phyloP scores from a whole-genome alignment of 352 stramenopile species.

The Phytophthora litchii region DNA sequence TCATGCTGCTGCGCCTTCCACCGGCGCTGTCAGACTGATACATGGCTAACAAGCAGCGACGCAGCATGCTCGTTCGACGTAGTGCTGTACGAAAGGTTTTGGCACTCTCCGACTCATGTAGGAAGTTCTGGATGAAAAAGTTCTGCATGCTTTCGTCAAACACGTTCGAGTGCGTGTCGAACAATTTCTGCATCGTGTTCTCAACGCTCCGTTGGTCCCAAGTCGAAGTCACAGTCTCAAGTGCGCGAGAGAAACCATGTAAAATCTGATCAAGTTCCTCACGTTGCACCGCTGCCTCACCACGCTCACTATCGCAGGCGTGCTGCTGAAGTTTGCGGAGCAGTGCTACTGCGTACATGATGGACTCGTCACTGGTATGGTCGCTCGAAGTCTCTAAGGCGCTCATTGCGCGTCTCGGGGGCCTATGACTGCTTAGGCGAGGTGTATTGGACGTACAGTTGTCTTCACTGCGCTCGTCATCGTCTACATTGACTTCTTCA shows the following conservation, averaged over 20 bases:
- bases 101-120: slow-evolving; percentile 74
- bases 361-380: slow-evolving; percentile 44
- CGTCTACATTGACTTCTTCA: slow-evolving; percentile 19
- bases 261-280: slow-evolving; percentile 68
- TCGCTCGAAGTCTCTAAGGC: slow-evolving; percentile 29
- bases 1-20: slow-evolving; percentile 29
- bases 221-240: slow-evolving; percentile 50
- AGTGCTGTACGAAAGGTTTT: slow-evolving; percentile 74
- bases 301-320: slow-evolving; percentile 34
- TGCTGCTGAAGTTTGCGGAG: slow-evolving; percentile 64
- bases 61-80: slow-evolving; percentile 75
- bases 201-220: slow-evolving; percentile 57
- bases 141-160: slow-evolving; percentile 88
- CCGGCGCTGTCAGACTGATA: slow-evolving; percentile 45
- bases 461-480: slow-evolving; percentile 3
- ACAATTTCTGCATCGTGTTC: slow-evolving; percentile 73
- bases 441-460: not conserved
- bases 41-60: slow-evolving; percentile 75
- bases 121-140: slow-evolving; percentile 89
- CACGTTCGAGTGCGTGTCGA: slow-evolving; percentile 78
- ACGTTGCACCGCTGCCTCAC: slow-evolving; percentile 46
- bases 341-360: slow-evolving; percentile 63
- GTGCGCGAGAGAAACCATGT: slow-evolving; percentile 57
- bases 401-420: slow-evolving; percentile 22
- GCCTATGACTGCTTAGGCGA: slow-evolving; percentile 3